Base-by-base conservation (phyloP, 1,284 basidiomycete species). In the Tylopilus sp. region DNA sequence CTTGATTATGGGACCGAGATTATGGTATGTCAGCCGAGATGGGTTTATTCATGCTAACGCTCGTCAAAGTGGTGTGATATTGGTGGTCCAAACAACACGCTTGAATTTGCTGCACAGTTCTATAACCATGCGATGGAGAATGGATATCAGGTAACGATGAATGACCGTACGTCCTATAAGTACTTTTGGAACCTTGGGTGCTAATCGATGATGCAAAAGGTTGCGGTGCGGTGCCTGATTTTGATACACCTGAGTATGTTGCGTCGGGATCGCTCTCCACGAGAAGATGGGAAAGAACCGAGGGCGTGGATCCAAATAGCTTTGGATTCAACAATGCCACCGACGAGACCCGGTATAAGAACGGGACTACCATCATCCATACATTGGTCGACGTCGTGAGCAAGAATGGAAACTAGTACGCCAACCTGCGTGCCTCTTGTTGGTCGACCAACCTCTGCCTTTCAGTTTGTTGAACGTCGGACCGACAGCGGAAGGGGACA, bases 161-260 rank as follows among this genome's bases (percentile, higher is more conserved):
- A 82, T 55, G 75, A 82, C 52, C 71, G 81, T 68, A 41, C 48
- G 70, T 63, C 11, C 19, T 15, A 2, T 0, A 13, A 11, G 40
- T 7, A 9, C 25, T 18, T 41, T 41, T 7, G 19, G n/a, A 40
- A 33, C 2, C 11, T 10, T 21, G 12, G 25, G 13, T 25, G 8
- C 40, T 52, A 33, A 49, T 23, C 12, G 13, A 41, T 31, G 16
- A 15, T 25, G 13, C 16, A n/a, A 11, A 30, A 72, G 70, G 76
- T 34, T 73, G 73, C 52, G 70, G 71, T 46, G 64, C 68, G 19
- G 68, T 74, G 9, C 68, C 74, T 2, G 78, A 81, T 54, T 80
- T 79, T 53, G 74, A 76, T 46, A 83, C 80, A 0, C 81, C 81
- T 0, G 81, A 84, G 54, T 82, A 82, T 49, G 66, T 73, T 1